Evolutionary conservation across 2,329 filamentous ascomycete genomes (phyloP), one percentile per base, ranked within the genome.

Genomic region (Trichophaea hybrida): DNA sequence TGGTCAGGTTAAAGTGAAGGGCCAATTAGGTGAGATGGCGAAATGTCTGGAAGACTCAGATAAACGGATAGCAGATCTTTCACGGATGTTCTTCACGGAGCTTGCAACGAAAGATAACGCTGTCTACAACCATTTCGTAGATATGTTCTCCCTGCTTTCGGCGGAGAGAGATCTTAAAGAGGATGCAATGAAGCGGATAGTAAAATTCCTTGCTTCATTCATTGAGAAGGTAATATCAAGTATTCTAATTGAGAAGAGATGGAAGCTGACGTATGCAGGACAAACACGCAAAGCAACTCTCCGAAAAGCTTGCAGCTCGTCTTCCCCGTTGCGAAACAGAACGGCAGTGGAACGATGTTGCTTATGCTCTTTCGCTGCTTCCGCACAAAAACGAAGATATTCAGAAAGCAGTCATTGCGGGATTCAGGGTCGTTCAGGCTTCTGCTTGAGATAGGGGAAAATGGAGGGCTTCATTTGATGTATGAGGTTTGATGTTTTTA

Each of bases 1-100:
- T 0, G 93, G 94, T 32, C 93, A 98, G 73, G 91, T 98, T 75
- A 98, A 98, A 78, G 93, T 98, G 73, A 98, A 98, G 77, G 93
- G 93, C 32, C 93, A 98, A 73, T 77, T 98, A 8, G 93, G 93
- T 53, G 91, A 97, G 75, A 98, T 98, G 93, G 93, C 93, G 59
- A 98, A 98, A 75, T 98, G 93, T 67, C 79, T 98, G 34, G 93
- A 98, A 73, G 93, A 98, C 69, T 82, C 84, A n/a, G 94, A 98
- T 70, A 89, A 90, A 73, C 82, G 87, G 63, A 95, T 97, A 64
- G 87, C 90, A 0, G 93, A 98, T 70, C 79, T 98, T 69, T 88
- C 89, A 12, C 80, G 88, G 61, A 97, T 97, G 91, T 98, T 98
- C 80, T 98, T 98, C 73, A 91, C 88, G 0, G 93, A 98, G 73